Percentiles rank a stretch among this genome's conserved stretches.
Conservation (phyloP, 495 filamentous ascomycete species). For the Podospora australis region DNA sequence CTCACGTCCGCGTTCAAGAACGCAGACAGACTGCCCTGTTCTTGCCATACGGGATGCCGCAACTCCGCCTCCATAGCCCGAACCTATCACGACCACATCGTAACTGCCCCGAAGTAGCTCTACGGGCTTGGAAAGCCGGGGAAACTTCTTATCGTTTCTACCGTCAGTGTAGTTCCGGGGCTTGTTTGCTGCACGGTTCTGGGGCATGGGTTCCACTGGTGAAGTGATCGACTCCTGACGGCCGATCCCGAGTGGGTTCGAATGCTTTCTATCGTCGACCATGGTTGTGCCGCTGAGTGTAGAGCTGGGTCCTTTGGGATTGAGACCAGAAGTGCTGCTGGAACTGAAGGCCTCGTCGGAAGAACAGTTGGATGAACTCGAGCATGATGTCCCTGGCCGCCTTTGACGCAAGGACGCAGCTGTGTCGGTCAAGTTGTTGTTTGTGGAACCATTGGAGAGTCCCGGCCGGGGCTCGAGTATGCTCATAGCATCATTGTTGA, state of each 20-base stretch:
- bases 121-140: constrained; percentile 50
- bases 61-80: constrained; percentile 62
- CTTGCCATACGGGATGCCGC: constrained; percentile 60
- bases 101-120: constrained; percentile 51
- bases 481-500: constrained; percentile 8
- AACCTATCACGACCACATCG: constrained; percentile 61
- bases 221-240: too few relatives aligned
- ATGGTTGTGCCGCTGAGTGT: constrained; percentile 6
- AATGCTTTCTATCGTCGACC: constrained; percentile 1
- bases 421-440: not conserved
- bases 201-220: not conserved
- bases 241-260: not conserved
- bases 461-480: not conserved
- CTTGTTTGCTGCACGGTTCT: constrained; percentile 22
- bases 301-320: not conserved
- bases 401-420: not conserved
- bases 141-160: constrained; percentile 31
- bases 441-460: not conserved
- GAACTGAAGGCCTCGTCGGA: not conserved
- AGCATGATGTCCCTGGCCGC: constrained; percentile 10
- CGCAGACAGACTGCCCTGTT: constrained; percentile 52
- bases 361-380: constrained; percentile 1
- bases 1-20: constrained; percentile 59
- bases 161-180: constrained; percentile 39
- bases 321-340: not conserved